Evolutionary conservation across 2,329 filamentous ascomycete species (phyloP).

Genomic region (Arthrobotrys conoides): DNA sequence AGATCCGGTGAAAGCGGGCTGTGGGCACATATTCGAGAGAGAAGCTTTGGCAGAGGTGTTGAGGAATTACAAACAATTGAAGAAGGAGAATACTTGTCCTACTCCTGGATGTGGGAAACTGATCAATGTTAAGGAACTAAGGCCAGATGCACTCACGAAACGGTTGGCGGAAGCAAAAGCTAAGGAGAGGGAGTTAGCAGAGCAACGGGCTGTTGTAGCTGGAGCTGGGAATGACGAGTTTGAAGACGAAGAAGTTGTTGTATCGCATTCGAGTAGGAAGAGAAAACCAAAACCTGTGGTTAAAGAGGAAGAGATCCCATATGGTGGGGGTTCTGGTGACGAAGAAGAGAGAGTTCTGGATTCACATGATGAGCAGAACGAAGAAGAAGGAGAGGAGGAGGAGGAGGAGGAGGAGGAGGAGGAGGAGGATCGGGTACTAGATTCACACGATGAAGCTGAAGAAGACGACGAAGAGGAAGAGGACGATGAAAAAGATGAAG

Average conservation of each 20-base stretch:
- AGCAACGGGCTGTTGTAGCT: conserved; percentile 2
- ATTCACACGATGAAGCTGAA: conserved; percentile 4
- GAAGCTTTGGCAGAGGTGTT: conserved; percentile 32
- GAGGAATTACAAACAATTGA: conserved; percentile 36
- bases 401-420: conserved; percentile 8
- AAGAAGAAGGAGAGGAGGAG: neutral
- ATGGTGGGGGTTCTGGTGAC: conserved; percentile 22
- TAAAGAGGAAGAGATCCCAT: conserved; percentile 49
- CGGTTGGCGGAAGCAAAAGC: conserved; percentile 19
- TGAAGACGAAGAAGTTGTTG: conserved; percentile 1
- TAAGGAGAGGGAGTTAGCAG: neutral
- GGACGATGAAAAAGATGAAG: conserved; percentile 23
- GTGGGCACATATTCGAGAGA: conserved; percentile 48
- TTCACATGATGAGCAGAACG: conserved; percentile 23
- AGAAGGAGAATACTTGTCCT: conserved; percentile 45
- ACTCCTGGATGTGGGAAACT: conserved; percentile 41
- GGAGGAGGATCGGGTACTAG: neutral
- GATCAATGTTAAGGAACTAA: conserved; percentile 40
- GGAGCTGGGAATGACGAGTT: conserved; percentile 3
- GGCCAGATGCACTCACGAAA: conserved; percentile 41
- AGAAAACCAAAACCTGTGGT: conserved; percentile 22
- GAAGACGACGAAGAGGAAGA: conserved; percentile 24
- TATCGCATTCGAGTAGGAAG: conserved; percentile 9
- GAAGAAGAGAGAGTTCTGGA: conserved; percentile 30
- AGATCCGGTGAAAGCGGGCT: conserved; percentile 48